phyloP scores from a whole-genome alignment of 176 grass and related monocot species.

The Rhynchospora pubera region DNA sequence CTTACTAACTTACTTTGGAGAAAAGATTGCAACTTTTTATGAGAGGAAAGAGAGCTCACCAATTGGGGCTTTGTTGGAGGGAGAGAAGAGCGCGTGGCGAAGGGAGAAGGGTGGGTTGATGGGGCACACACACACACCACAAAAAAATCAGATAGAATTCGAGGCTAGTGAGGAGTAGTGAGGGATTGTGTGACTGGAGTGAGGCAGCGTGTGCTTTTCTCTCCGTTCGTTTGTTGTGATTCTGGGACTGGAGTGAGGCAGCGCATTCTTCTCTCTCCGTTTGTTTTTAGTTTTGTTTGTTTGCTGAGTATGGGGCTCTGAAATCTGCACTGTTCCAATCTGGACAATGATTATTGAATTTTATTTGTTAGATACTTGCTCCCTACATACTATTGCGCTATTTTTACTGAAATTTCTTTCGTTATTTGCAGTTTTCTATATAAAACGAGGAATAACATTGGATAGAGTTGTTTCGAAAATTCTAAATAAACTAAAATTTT shows the following conservation, averaged over 20 bases:
- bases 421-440: no score
- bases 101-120: background rate
- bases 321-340: background rate
- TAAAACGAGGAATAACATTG: no score
- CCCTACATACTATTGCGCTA: no score
- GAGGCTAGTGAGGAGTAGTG: background rate
- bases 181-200: background rate
- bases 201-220: background rate
- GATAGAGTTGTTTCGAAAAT: no score
- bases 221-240: background rate
- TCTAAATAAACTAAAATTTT: no score
- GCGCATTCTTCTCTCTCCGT: background rate
- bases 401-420: no score
- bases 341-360: no score
- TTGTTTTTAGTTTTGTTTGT: background rate
- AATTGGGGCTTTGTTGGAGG: background rate
- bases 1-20: background rate
- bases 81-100: conserved; percentile 7
- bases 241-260: background rate
- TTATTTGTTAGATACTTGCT: no score
- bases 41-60: background rate
- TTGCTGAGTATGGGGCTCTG: background rate
- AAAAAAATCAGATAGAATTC: conserved; percentile 16
- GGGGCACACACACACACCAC: background rate
- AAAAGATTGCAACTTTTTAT: conserved; percentile 9